Evolutionary conservation across 2,329 filamentous ascomycete genomes (phyloP), one percentile per base, ranked within the genome.

Genomic region (Aspergillus alliaceus): DNA sequence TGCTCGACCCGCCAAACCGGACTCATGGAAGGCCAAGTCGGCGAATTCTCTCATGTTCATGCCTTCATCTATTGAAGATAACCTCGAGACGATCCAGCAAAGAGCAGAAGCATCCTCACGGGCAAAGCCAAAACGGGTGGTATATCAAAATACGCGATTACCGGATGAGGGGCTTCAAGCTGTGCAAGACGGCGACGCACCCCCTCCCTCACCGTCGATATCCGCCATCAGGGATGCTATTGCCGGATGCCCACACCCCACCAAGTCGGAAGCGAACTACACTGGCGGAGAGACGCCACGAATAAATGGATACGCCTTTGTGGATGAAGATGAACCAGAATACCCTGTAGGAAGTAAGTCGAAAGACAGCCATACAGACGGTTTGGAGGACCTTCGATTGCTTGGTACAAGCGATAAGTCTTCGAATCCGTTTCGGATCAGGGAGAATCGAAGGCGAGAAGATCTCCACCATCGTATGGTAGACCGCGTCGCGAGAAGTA

Each of bases 241-340:
- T 55, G 86, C 89, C 1, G 91, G 92, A 9, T 85, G 81, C 7
- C 85, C 88, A 4, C 83, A 85, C 8, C 77, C 81, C 2, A 83
- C 81, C 8, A 84, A 87, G 24, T 85, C 85, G 12, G 87, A 91
- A 63, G 72, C 62, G 42, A 58, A 51, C 4, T 84, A 80, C 59
- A 80, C 80, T 1, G 89, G 88, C 15, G 83, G 82, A 57, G 92
- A 96, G 73, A 98, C 93, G 0, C 95, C 93, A 0, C 84, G 91
- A 2, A 90, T 98, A 0, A 96, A 96, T 61, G 95, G 95, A 1
- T 99, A 97, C 72, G 85, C 91, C 0, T 98, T 96, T 74, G 93
- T 99, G 34, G 92, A 96, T 64, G 91, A 96, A 56, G 90, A 80
- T 52, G 80, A 80, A 51, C 64, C 73, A 8, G 77, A 78, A 15